Conservation (phyloP, 805 yeast genomes). For the Yamadazyma tumulicola region DNA sequence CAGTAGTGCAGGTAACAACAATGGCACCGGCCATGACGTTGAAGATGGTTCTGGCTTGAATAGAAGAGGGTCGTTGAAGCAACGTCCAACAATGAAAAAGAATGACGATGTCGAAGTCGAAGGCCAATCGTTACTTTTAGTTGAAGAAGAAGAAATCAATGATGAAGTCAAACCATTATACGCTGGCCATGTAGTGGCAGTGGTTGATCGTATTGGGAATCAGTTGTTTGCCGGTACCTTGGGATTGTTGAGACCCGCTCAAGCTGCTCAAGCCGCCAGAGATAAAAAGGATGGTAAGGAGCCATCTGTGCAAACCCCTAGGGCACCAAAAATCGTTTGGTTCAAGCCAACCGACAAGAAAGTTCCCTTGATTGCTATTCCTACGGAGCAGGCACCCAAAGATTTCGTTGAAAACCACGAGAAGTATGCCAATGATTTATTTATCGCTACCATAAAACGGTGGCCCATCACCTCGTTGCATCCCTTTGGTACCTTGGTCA, state of each 20-base stretch:
- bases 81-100: slow-evolving; percentile 95
- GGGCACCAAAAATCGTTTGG: slow-evolving; percentile 94
- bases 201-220: slow-evolving; percentile 95
- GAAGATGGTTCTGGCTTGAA: slow-evolving; percentile 38
- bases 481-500: slow-evolving; percentile 92
- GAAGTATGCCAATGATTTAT: slow-evolving; percentile 71
- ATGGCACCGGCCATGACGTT: slow-evolving; percentile 25
- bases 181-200: slow-evolving; percentile 98
- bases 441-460: slow-evolving; percentile 93
- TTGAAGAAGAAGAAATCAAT: slow-evolving; percentile 92
- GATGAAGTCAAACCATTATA: slow-evolving; percentile 91
- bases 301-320: slow-evolving; percentile 41
- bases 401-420: slow-evolving; percentile 94
- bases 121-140: slow-evolving; percentile 87
- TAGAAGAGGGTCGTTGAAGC: slow-evolving; percentile 87
- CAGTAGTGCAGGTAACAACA: slow-evolving; percentile 16
- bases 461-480: slow-evolving; percentile 99
- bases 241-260: slow-evolving; percentile 92
- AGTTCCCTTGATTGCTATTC: slow-evolving; percentile 96
- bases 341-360: slow-evolving; percentile 97
- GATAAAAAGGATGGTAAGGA: slow-evolving; percentile 46
- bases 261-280: slow-evolving; percentile 81
- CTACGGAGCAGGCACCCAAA: slow-evolving; percentile 95
- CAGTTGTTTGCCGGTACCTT: slow-evolving; percentile 93
- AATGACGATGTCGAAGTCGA: slow-evolving; percentile 98